Evolutionary conservation across 148 eudicot species (phyloP).

Genomic region (Rhododendron kiyosumense): DNA sequence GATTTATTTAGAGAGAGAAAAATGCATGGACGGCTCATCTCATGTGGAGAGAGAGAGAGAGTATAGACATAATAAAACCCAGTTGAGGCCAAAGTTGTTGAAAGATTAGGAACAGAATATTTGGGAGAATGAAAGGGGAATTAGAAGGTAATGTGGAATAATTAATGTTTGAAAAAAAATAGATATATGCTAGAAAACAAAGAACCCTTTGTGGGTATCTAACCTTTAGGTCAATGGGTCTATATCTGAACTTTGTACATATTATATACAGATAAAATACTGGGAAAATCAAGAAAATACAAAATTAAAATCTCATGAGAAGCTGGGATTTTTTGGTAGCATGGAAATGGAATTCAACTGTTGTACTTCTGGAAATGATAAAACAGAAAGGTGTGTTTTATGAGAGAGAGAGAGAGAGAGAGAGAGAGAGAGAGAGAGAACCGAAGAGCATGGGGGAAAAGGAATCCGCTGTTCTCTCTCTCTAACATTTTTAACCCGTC

Average conservation of each 20-base stretch:
- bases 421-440: constrained; percentile 22
- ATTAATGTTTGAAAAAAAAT: constrained; percentile 12
- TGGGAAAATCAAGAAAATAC: background rate
- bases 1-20: background rate
- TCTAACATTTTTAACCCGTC: constrained; percentile 31
- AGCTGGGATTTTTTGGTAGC: constrained; percentile 7
- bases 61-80: constrained; percentile 47
- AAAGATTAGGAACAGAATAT: constrained; percentile 50
- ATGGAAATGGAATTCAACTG: constrained; percentile 18
- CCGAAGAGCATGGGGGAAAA: constrained; percentile 41
- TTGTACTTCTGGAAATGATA: background rate
- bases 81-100: constrained; percentile 46
- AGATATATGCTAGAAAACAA: constrained; percentile 25
- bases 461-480: constrained; percentile 36
- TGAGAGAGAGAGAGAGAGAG: constrained; percentile 19
- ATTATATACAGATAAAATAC: background rate
- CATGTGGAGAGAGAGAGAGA: constrained; percentile 17
- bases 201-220: constrained; percentile 24
- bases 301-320: background rate
- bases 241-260: background rate
- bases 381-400: background rate
- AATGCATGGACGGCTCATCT: constrained; percentile 8
- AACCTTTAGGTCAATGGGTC: constrained; percentile 27
- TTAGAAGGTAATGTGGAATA: constrained; percentile 42
- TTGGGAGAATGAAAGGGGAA: constrained; percentile 54